Base-by-base conservation (phyloP, 805 yeast species). In the Pichia insulana region DNA sequence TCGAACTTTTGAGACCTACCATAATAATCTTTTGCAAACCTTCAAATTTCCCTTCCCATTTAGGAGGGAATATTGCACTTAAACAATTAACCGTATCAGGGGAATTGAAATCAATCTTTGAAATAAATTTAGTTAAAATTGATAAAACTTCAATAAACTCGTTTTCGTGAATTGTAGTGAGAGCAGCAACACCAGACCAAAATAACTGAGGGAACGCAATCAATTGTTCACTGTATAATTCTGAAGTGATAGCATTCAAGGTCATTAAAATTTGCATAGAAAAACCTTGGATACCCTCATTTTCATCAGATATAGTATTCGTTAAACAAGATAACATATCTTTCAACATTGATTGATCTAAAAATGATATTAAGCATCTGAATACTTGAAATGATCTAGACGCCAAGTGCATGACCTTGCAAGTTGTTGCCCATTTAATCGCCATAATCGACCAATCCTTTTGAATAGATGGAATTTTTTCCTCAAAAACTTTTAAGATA, bases 251-350 rank as follows among this genome's bases (percentile, higher is more conserved):
- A 0, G 97, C 95, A 64, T 90, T 88, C 53, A 92, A 62, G 0
- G 98, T 90, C 97, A 92, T 90, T 49, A 92, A 65, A 42, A 92
- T 92, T 62, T 92, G 98, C 89, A 92, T 85, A 0, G 97, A 81
- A 62, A 94, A 94, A 1, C 96, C 96, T 62, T 90, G 97, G 31
- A 92, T 89, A 52, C 92, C 98, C 0, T 76, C 65, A 10, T 87
- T 78, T 33, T 80, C 87, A 58, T 94, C 99, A 0, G 96, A 79
- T 7, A 92, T 81, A 0, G 99, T 94, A 53, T 88, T 89, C 0
- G 96, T 86, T 26, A 92, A 68, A 46, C 99, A 74, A 43, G 90
- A 95, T 10, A 92, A 68, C 96, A 92, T 86, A 62, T 89, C 97
- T 42, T 86, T 77, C 36, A 94, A 66, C 96, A 92, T 90, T 10